phyloP scores from a whole-genome alignment of 2,329 filamentous ascomycete species.

The Aschersonia sp. region DNA sequence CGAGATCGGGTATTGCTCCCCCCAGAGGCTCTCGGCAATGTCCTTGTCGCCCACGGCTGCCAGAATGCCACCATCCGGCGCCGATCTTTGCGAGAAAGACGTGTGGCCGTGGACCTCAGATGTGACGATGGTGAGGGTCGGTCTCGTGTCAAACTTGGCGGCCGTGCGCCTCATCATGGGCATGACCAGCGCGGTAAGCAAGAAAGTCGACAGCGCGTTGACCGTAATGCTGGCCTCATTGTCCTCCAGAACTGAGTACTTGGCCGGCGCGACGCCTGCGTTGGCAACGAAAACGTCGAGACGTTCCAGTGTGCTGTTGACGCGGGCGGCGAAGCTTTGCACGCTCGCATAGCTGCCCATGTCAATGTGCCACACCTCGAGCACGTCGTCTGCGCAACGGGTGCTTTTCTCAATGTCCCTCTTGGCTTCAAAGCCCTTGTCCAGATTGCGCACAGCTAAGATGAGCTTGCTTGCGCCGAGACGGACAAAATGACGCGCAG shows the following conservation, averaged over 20 bases:
- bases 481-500: slow-evolving; percentile 1
- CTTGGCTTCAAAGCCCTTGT: slow-evolving; percentile 20
- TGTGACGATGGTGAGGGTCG: slow-evolving; percentile 13
- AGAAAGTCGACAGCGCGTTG: slow-evolving; percentile 37
- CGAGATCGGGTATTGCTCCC: slow-evolving; percentile 12
- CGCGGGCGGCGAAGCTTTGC: slow-evolving; percentile 23
- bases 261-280: slow-evolving; percentile 20
- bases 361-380: slow-evolving; percentile 37
- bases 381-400: slow-evolving; percentile 8
- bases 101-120: slow-evolving; percentile 8
- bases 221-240: slow-evolving; percentile 34
- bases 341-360: slow-evolving; percentile 31
- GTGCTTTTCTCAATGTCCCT: slow-evolving; percentile 15
- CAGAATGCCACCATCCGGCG: slow-evolving; percentile 9
- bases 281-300: slow-evolving; percentile 30
- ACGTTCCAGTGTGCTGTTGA: slow-evolving; percentile 19
- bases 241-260: slow-evolving; percentile 22
- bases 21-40: slow-evolving; percentile 2
- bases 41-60: slow-evolving; percentile 11
- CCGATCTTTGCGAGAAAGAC: slow-evolving; percentile 4
- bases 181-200: slow-evolving; percentile 33
- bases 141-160: slow-evolving; percentile 5
- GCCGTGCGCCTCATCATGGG: slow-evolving; percentile 32
- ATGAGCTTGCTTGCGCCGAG: slow-evolving; percentile 19
- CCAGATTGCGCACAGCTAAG: slow-evolving; percentile 17